Conservation (phyloP, 495 filamentous ascomycete species). For the Neurospora intermedia region DNA sequence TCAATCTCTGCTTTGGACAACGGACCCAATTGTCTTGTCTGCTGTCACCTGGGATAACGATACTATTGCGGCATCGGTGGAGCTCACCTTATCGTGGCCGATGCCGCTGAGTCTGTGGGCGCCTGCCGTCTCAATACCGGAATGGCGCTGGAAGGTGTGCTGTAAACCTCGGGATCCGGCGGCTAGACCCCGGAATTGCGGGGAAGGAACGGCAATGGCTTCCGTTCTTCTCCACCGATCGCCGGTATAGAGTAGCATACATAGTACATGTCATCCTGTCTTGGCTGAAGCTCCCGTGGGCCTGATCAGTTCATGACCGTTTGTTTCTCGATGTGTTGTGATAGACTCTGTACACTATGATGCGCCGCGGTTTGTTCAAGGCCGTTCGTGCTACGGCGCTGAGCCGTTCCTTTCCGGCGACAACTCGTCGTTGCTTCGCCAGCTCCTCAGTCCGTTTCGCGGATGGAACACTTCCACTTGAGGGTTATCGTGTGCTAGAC, state of each 20-base stretch:
- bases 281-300: background rate
- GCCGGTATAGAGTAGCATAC: background rate
- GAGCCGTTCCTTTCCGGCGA: background rate
- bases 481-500: constrained; percentile 81
- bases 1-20: background rate
- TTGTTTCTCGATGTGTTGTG: background rate
- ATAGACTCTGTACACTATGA: background rate
- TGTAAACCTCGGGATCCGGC: background rate
- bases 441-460: constrained; percentile 6
- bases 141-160: background rate
- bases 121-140: background rate
- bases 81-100: background rate
- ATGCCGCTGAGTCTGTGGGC: background rate
- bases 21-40: background rate
- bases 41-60: background rate
- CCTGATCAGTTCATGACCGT: background rate
- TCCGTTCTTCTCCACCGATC: background rate
- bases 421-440: constrained; percentile 4
- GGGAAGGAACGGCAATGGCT: background rate
- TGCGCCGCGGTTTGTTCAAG: background rate
- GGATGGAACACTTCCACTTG: constrained; percentile 46
- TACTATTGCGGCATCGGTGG: background rate
- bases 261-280: background rate
- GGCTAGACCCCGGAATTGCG: background rate
- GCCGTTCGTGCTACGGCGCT: background rate